Evolutionary conservation across 257 asterid genomes (phyloP), one percentile per base, ranked within the genome.

Genomic region (Salvia rosmarinus): DNA sequence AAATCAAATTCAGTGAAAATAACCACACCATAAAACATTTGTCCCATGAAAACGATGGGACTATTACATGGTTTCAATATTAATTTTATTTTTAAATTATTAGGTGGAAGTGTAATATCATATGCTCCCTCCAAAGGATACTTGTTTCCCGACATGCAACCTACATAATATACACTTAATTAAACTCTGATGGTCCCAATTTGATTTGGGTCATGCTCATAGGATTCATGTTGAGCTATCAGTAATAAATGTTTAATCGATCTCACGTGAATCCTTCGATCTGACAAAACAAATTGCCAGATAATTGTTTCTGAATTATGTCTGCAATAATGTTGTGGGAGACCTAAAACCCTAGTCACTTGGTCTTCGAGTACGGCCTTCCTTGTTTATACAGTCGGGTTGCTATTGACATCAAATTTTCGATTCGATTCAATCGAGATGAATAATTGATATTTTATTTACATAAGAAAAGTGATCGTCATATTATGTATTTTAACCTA

Each of bases 71-170:
- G 62, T 72, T 70, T 39, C 44, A 42, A 25, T 54, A 46, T 13
- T 10, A 30, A 25, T 25, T 37, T 37, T 2, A 32, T 49, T 72
- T 64, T 30, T 2, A 73, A 52, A 70, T 32, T 30, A 40, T 70
- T 46, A 3, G 56, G 61, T 55, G 69, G 55, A 17, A 69, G 56
- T 19, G 72, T 70, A 40, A 59, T 67, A 60, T 4, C 76, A 40
- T 46, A 28, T 80, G 84, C 68, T 72, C 67, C 77, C 81, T 68
- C 23, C 67, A 57, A 57, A 51, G 79, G 77, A 5, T 21, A 64
- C 84, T 80, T 80, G 84, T 70, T 77, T 64, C 84, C 72, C 43
- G 49, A 62, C 44, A 51, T 69, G 77, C 56, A 73, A 80, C 77
- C 70, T 50, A 20, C 4, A n/a, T 5, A 47, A 47, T n/a, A n/a